Percentiles rank a stretch among this genome's conserved stretches.
These are phyloP conservation scores for Leptographium wingfieldii DNA, from an alignment of 2,329 filamentous ascomycete genomes.

Conservation along the genomic window DNA sequence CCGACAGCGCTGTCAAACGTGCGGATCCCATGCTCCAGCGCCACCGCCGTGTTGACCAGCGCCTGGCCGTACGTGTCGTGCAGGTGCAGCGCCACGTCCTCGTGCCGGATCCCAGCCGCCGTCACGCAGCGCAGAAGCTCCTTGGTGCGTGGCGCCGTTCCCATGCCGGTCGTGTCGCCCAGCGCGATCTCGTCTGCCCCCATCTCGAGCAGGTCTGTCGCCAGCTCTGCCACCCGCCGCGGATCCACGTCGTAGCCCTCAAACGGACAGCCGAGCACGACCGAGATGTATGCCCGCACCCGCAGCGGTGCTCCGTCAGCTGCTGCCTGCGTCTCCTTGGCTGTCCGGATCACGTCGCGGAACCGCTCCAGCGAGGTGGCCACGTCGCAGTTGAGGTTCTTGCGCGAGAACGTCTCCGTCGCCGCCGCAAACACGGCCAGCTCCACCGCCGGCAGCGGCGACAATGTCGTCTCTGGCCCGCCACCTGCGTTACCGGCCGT, in stretches of 20 bases:
- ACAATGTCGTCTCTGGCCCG: neutral
- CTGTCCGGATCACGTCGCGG: slow-evolving; percentile 53
- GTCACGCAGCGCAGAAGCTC: slow-evolving; percentile 52
- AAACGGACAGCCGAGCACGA: slow-evolving; percentile 70
- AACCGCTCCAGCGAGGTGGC: slow-evolving; percentile 60
- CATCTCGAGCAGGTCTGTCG: slow-evolving; percentile 62
- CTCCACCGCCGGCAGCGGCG: slow-evolving; percentile 26
- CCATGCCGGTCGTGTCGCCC: slow-evolving; percentile 85
- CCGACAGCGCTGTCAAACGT: slow-evolving; percentile 72
- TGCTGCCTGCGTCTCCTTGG: slow-evolving; percentile 42
- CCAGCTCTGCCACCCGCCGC: slow-evolving; percentile 51
- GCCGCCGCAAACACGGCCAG: slow-evolving; percentile 55
- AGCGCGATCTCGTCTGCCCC: slow-evolving; percentile 85
- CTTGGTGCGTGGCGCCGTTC: slow-evolving; percentile 59
- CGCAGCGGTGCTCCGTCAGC: slow-evolving; percentile 33
- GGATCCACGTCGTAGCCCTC: slow-evolving; percentile 53
- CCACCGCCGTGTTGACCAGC: slow-evolving; percentile 67
- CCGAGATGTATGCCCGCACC: slow-evolving; percentile 69
- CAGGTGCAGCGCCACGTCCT: slow-evolving; percentile 71
- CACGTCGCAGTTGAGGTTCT: slow-evolving; percentile 73
- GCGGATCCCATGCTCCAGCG: slow-evolving; percentile 63
- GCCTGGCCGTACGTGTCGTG: slow-evolving; percentile 84
- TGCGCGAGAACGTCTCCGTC: slow-evolving; percentile 66
- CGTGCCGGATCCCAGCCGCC: slow-evolving; percentile 53
- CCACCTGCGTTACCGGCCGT: slow-evolving; percentile 13